A percentile compares a stretch with the other conserved stretches of the same genome.
Conservation (phyloP, 495 filamentous ascomycete species). For the Saxophila tyrrhenica region DNA sequence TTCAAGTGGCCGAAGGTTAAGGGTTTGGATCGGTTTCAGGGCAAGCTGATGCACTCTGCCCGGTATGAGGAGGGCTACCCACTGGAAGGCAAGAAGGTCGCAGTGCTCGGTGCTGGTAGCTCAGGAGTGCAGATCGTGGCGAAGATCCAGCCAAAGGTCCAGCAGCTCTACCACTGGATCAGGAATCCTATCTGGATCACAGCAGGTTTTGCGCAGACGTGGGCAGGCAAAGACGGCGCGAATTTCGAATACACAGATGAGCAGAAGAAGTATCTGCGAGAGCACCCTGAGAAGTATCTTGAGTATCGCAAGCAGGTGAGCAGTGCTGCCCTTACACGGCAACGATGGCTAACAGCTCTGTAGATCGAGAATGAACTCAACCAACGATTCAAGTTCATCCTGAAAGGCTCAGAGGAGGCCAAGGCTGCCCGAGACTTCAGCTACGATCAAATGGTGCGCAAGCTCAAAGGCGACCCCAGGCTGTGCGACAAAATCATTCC, state of each 20-base stretch:
- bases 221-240: slow-evolving; percentile 28
- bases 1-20: slow-evolving; percentile 30
- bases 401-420: slow-evolving; percentile 30
- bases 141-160: slow-evolving; percentile 25
- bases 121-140: slow-evolving; percentile 32
- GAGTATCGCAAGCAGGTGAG: slow-evolving; percentile 28
- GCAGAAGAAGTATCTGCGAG: slow-evolving; percentile 23
- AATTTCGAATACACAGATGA: slow-evolving; percentile 31
- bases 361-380: slow-evolving; percentile 35
- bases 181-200: slow-evolving; percentile 32
- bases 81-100: slow-evolving; percentile 29
- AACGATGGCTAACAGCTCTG: background rate
- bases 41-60: slow-evolving; percentile 33
- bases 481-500: slow-evolving; percentile 28
- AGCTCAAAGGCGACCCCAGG: slow-evolving; percentile 24
- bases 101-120: slow-evolving; percentile 29
- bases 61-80: slow-evolving; percentile 28
- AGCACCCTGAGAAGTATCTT: slow-evolving; percentile 29
- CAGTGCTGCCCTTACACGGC: background rate
- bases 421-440: slow-evolving; percentile 24
- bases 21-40: slow-evolving; percentile 26
- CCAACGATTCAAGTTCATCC: slow-evolving; percentile 35
- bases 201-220: slow-evolving; percentile 29
- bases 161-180: slow-evolving; percentile 28
- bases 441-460: slow-evolving; percentile 26